These are phyloP conservation scores for Cenchrus americanus DNA, from an alignment of 176 grass and related monocot genomes.

Conservation along the genomic window DNA sequence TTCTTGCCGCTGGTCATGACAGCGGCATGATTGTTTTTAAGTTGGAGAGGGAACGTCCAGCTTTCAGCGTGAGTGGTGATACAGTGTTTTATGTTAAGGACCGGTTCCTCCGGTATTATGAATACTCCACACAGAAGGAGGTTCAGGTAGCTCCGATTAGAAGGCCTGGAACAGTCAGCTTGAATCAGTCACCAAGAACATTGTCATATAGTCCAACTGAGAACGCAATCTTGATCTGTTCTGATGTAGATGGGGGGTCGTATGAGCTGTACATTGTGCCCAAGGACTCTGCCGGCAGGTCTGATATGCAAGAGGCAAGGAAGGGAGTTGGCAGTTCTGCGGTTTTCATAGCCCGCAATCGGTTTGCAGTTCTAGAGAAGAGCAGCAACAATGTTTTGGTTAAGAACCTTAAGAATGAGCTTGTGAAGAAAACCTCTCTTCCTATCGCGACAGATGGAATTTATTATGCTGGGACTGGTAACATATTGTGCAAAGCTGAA, in stretches of 20 bases:
- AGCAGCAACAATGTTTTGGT: conserved; percentile 80
- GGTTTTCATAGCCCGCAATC: conserved; percentile 85
- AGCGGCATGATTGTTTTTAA: conserved; percentile 97
- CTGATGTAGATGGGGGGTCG: conserved; percentile 87
- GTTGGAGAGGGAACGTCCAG: conserved; percentile 84
- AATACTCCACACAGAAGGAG: conserved; percentile 82
- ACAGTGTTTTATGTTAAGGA: conserved; percentile 91
- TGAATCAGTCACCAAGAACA: conserved; percentile 87
- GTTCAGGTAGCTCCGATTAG: conserved; percentile 72
- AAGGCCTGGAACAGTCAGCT: conserved; percentile 72
- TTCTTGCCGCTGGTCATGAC: conserved; percentile 96
- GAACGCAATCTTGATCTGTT: conserved; percentile 88
- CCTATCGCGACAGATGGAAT: conserved; percentile 88
- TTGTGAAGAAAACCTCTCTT: conserved; percentile 85
- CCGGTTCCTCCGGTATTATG: conserved; percentile 71
- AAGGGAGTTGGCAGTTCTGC: conserved; percentile 80
- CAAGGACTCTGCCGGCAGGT: conserved; percentile 75
- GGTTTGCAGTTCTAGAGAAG: conserved; percentile 94
- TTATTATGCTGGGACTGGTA: conserved; percentile 93
- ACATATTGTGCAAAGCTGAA: conserved; percentile 84
- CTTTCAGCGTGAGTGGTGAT: conserved; percentile 74
- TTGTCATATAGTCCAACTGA: conserved; percentile 90
- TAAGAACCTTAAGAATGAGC: conserved; percentile 94
- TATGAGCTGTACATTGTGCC: conserved; percentile 87
- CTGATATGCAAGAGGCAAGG: conserved; percentile 78